phyloP scores from a whole-genome alignment of 805 yeast species.

The Candida multigemmis region DNA sequence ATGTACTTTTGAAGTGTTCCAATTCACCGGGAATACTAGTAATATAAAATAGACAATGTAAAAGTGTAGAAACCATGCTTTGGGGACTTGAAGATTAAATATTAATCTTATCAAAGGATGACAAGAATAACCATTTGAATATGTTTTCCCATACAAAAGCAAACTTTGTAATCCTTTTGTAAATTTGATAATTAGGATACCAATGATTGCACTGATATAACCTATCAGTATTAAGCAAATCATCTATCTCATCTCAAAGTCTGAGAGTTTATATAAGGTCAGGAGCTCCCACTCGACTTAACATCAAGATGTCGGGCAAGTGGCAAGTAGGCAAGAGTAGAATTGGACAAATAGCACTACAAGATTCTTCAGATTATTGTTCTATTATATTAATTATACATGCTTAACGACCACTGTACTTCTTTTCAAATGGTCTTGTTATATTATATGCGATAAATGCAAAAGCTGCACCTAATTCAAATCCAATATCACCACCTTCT shows the following conservation, averaged over 20 bases:
- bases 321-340: too few relatives aligned
- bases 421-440: constrained; percentile 57
- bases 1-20: constrained; percentile 1
- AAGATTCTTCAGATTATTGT: too few relatives aligned
- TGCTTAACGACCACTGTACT: constrained; percentile 49
- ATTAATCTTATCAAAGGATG: too few relatives aligned
- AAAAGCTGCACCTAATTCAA: constrained; percentile 64
- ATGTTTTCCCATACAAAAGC: constrained; percentile 14
- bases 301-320: too few relatives aligned
- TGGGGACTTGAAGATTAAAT: too few relatives aligned
- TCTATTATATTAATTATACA: too few relatives aligned
- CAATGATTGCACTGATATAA: constrained; percentile 2
- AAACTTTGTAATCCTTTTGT: constrained; percentile 9
- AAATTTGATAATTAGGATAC: constrained; percentile 8
- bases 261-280: too few relatives aligned
- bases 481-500: constrained; percentile 81
- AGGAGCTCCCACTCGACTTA: too few relatives aligned
- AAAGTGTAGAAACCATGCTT: constrained; percentile 54
- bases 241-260: too few relatives aligned
- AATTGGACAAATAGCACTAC: too few relatives aligned
- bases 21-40: constrained; percentile 2
- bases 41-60: constrained; percentile 36
- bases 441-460: constrained; percentile 53
- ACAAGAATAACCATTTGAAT: not conserved
- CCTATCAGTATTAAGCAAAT: too few relatives aligned